A percentile compares a stretch with the other conserved stretches of the same genome.
Conservation (phyloP, 2,329 filamentous ascomycete species). For the Aspergillus quadricinctus region DNA sequence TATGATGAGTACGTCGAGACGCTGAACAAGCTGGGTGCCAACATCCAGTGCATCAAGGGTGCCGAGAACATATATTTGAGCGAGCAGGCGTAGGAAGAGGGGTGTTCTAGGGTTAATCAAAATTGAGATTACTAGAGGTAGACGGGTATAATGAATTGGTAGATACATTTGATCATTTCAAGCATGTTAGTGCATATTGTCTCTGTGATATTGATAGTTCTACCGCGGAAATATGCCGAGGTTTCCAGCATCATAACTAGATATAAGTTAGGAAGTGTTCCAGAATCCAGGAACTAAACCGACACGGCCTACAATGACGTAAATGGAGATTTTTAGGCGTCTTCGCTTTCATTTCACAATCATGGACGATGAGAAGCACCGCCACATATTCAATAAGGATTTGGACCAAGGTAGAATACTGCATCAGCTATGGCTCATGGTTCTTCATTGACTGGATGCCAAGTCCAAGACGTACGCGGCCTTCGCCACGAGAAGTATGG, state of each 20-base stretch:
- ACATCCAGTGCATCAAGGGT: slow-evolving; percentile 80
- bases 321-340: background rate
- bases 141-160: background rate
- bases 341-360: background rate
- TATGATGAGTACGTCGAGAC: slow-evolving; percentile 95
- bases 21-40: slow-evolving; percentile 90
- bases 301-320: background rate
- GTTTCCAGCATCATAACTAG: background rate
- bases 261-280: background rate
- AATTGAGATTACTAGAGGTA: background rate
- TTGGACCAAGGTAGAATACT: background rate
- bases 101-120: background rate
- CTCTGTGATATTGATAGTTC: too few species aligned
- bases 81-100: slow-evolving; percentile 24
- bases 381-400: background rate
- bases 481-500: slow-evolving; percentile 2
- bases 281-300: background rate
- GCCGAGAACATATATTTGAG: slow-evolving; percentile 68
- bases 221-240: background rate
- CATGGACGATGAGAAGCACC: background rate
- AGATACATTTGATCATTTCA: background rate
- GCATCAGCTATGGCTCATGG: background rate
- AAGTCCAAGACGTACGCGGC: slow-evolving; percentile 7
- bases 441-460: background rate
- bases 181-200: background rate